Base-by-base conservation (phyloP, 805 yeast genomes). In the Candida stauntonica region DNA sequence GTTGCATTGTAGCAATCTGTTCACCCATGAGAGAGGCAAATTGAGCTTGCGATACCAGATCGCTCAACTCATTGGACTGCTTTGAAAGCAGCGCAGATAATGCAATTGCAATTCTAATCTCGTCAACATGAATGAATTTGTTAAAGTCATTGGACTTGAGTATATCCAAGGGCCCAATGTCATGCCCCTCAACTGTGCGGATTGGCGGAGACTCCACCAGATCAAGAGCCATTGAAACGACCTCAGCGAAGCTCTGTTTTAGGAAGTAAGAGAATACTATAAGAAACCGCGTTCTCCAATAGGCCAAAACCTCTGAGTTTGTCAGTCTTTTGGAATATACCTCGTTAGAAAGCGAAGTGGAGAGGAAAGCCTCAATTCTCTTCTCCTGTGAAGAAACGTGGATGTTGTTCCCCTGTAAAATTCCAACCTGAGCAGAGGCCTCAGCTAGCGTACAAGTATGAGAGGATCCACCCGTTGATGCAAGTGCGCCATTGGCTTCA, bases 281-380 rank as follows among this genome's bases (percentile, higher is more conserved):
- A 9, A 50, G 36, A 29, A 50, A 47, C 17, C 51, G 50, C 5
- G 57, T 47, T 38, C 54, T 50, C 55, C 57, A 58, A 36, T 45
- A 57, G 2, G 59, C 42, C 9, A 33, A 27, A 7, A 52, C 46
- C 36, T 59, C 63, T 2, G 26, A 18, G 1, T 38, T 42, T 1
- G 55, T 55, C 11, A 54, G 27, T 41, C 54, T 47, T 28, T 55
- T 52, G 15, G 37, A 12, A 15, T 52, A 55, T 8, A 50, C 17
- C 23, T 55, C 58, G 34, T 46, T 52, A 3, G 57, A 45, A 23
- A 40, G 27, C 3, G 57, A 41, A 12, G 49, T 44, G 5, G 51
- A 35, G 7, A 55, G 16, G 28, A 52, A 52, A 3, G 48, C 41
- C 5, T 54, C 56, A 11, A 52, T 37, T 7, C 46, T 45, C 31